Conservation (phyloP, 441 rosid species). For the Cnidoscolus chayamansa region DNA sequence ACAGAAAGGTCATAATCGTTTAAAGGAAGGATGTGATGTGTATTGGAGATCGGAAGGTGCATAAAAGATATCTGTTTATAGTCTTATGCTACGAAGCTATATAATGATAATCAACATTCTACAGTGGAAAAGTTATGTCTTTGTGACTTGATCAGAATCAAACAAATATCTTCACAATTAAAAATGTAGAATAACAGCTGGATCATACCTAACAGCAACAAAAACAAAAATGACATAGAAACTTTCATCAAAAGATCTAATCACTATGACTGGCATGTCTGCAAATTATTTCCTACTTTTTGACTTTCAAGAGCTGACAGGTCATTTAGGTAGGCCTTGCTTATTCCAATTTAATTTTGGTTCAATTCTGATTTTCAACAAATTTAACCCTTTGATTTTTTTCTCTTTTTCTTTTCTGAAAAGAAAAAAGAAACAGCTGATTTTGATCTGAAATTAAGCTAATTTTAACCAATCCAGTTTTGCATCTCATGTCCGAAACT, state of each 20-base stretch:
- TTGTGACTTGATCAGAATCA: neutral
- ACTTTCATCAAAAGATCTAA: neutral
- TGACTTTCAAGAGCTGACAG: neutral
- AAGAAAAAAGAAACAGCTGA: too few species aligned
- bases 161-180: neutral
- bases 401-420: too few species aligned
- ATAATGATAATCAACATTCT: too few species aligned
- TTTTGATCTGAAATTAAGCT: too few species aligned
- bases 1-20: too few species aligned
- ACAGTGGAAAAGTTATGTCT: neutral
- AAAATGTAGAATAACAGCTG: neutral
- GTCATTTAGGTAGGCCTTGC: neutral
- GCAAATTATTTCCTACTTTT: neutral
- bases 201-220: neutral
- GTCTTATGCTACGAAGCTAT: neutral
- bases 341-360: too few species aligned
- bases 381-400: too few species aligned
- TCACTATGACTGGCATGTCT: neutral
- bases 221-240: neutral
- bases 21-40: neutral
- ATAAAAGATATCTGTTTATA: neutral
- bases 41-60: neutral
- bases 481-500: neutral
- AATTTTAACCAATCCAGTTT: too few species aligned
- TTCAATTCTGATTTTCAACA: too few species aligned